Percentiles rank a stretch among this genome's conserved stretches.
Evolutionary conservation across 148 eudicot genomes (phyloP).

Genomic region (Cornus suecica): DNA sequence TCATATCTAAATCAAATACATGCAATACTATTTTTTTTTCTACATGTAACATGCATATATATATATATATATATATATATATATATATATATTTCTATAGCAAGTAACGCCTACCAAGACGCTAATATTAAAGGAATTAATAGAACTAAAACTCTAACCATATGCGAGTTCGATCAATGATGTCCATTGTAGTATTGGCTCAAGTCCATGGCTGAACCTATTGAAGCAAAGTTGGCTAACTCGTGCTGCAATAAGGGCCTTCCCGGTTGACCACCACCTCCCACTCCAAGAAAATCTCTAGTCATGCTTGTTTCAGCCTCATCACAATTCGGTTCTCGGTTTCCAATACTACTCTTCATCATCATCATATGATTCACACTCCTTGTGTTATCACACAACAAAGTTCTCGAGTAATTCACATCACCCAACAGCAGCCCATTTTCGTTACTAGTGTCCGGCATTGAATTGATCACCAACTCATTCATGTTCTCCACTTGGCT

Average conservation of each 20-base stretch:
- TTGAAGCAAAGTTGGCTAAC: slow-evolving; percentile 31
- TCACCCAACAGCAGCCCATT: background rate
- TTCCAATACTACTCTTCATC: background rate
- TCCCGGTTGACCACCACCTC: slow-evolving; percentile 16
- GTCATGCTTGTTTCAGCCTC: background rate
- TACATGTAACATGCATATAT: too few relatives aligned
- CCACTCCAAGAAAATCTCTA: slow-evolving; percentile 48
- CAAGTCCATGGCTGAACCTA: slow-evolving; percentile 28
- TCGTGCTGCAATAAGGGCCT: slow-evolving; percentile 27
- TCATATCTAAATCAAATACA: too few relatives aligned
- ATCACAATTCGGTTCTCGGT: background rate
- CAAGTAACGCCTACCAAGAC: too few relatives aligned
- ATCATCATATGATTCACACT: background rate
- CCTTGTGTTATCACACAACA: background rate
- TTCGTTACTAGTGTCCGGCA: background rate
- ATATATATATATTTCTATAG: too few relatives aligned
- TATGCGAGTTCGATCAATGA: background rate
- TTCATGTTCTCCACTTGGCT: background rate
- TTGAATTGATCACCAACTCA: background rate
- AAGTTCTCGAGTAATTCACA: too few relatives aligned
- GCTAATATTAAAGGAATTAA: too few relatives aligned
- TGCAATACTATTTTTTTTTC: too few relatives aligned
- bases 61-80: too few relatives aligned
- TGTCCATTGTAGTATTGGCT: slow-evolving; percentile 24
- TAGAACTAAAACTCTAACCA: too few relatives aligned